Base-by-base conservation (phyloP, 352 stramenopile genomes). In the Pythium monospermum region DNA sequence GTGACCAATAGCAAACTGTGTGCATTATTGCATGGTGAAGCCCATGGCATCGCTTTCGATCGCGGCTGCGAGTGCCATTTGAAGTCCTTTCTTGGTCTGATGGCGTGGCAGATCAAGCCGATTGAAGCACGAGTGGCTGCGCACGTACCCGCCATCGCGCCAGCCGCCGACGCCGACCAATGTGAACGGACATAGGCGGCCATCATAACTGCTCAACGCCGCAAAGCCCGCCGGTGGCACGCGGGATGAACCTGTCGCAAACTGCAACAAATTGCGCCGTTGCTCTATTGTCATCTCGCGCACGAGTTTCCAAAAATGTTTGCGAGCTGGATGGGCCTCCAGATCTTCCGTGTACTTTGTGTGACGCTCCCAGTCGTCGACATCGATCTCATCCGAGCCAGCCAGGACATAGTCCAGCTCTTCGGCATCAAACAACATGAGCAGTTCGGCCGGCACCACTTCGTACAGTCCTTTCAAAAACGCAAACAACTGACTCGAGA, bases 341-440 rank as follows among this genome's bases (percentile, higher is more conserved):
- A 53, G 33, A 16, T 57, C 49, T 38, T 63, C 39, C 6, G 13
- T 22, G 4, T 42, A 50, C 2, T 30, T 49, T 7, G 88, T 96
- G 53, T 96, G 56, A 13, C 55, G 57, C 58, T 83, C 76, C 91
- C 91, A 98, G 61, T 98, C 91, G 12, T 91, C 69, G 22, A 98
- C 86, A 49, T 96, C 76, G 49, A 98, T 95, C 51, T 78, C 71
- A 4, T 90, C 86, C 38, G 96, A 63, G n/a, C 91, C 91, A 48
- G 86, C 96, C 62, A 98, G 77, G 4, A 98, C 60, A 26, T 97
- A 66, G 59, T 97, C 91, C 1, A 98, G 61, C 66, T 98, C 89
- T 67, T 97, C 85, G 58, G 91, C 95, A 60, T 98, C 88, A 73
- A 97, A 98, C 18, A 97, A 69, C n/a, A 85, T 84, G 18, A 97